phyloP scores from a whole-genome alignment of 441 rosid genomes.

The Manihot esculenta region DNA sequence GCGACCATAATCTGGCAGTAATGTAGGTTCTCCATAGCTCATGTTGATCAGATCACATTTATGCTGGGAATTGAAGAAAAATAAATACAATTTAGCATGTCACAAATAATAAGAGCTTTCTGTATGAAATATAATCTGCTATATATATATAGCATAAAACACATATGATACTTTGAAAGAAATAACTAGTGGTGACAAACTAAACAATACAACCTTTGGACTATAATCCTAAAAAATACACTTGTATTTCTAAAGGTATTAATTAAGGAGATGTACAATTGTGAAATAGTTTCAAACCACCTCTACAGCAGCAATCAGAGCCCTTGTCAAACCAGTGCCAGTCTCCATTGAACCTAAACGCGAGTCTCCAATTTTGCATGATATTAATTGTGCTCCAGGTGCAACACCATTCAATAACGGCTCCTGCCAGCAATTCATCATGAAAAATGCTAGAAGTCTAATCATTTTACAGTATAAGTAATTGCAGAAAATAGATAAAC shows the following conservation, averaged over 20 bases:
- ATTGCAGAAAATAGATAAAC: slow-evolving; percentile 19
- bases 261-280: neutral
- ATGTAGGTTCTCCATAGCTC: slow-evolving; percentile 91
- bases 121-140: neutral
- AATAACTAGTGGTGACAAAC: neutral
- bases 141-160: neutral
- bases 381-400: slow-evolving; percentile 95
- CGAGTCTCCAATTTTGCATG: slow-evolving; percentile 97
- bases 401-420: slow-evolving; percentile 92
- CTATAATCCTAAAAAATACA: neutral
- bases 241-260: neutral
- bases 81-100: slow-evolving; percentile 1
- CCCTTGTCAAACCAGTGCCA: slow-evolving; percentile 95
- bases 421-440: slow-evolving; percentile 48
- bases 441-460: slow-evolving; percentile 22
- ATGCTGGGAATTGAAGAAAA: slow-evolving; percentile 57
- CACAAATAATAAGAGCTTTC: neutral
- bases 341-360: slow-evolving; percentile 98
- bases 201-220: neutral
- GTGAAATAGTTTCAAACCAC: slow-evolving; percentile 33
- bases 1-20: slow-evolving; percentile 96
- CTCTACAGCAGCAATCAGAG: slow-evolving; percentile 93
- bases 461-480: slow-evolving; percentile 24
- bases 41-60: slow-evolving; percentile 98
- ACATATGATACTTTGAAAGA: neutral